phyloP scores from a whole-genome alignment of 1,284 basidiomycete species.

The Leucoagaricus sp. region DNA sequence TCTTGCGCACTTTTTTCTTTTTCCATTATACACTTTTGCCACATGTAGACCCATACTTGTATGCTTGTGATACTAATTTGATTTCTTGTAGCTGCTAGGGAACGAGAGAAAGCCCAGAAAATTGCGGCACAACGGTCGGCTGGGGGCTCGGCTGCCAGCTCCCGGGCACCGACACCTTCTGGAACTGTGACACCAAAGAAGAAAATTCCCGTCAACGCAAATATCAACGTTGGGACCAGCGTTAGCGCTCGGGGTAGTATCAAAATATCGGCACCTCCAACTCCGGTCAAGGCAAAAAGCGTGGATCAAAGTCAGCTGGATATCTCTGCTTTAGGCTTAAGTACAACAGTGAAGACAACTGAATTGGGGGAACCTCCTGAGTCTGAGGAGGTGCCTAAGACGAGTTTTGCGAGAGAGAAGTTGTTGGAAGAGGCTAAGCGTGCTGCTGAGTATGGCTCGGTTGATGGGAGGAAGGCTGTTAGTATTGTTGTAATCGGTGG shows the following conservation, averaged over 20 bases:
- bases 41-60: not conserved
- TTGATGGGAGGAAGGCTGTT: constrained; percentile 66
- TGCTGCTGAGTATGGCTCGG: constrained; percentile 52
- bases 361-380: constrained; percentile 21
- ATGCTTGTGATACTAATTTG: not conserved
- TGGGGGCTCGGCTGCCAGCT: constrained; percentile 37
- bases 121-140: constrained; percentile 46
- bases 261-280: constrained; percentile 40
- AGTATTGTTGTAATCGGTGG: constrained; percentile 93
- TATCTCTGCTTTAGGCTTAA: constrained; percentile 74
- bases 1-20: constrained; percentile 33
- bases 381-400: constrained; percentile 66
- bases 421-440: constrained; percentile 80
- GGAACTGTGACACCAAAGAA: constrained; percentile 34
- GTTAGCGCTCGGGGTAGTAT: constrained; percentile 1
- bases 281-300: constrained; percentile 34
- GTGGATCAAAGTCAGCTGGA: constrained; percentile 65
- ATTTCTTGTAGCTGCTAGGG: constrained; percentile 67
- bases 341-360: constrained; percentile 31
- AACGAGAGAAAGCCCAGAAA: constrained; percentile 74
- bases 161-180: constrained; percentile 45
- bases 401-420: constrained; percentile 80
- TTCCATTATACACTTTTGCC: constrained; percentile 31
- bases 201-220: constrained; percentile 33
- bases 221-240: constrained; percentile 24